Base-by-base conservation (phyloP, 2,329 filamentous ascomycete species). In the Xylaria sp. region DNA sequence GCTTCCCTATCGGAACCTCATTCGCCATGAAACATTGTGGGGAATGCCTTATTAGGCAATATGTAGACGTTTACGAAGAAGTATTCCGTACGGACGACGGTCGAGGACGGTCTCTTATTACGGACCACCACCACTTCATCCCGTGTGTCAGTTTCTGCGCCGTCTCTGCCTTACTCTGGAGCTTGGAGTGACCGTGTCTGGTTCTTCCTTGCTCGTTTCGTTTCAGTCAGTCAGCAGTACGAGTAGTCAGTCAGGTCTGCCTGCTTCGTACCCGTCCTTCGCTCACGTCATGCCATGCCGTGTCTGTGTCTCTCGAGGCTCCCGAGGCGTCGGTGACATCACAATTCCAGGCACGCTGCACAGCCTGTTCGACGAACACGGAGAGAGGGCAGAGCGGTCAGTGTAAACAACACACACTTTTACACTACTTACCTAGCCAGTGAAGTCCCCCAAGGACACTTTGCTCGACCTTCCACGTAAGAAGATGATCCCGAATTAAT, bases 321-420 rank as follows among this genome's bases (percentile, higher is more conserved):
- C 37, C 23, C 6, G 52, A 37, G 47, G 7, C 44, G 39, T 54
- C 52, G 18, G 54, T 63, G 61, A 63, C 61, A 63, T 63, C 61
- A 62, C 59, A 49, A 55, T 46, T 46, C 23, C 23, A 23, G 23
- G 23, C 42, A 46, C 13, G n/a, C 30, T 57, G 35, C 46, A 61
- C 52, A 50, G 47, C 51, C 42, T 37, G 19, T 48, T 60, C 16
- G 34, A 18, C 19, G 23, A 13, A 18, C 30, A 57, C 18, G 37
- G 19, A 23, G 23, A 23, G 23, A 23, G 23, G 23, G 23, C 23
- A 23, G 4, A 52, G 53, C 52, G 19, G 44, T 59, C 47, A 51
- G 46, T 47, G 46, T 46, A 48, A 59, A 48, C 52, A 57, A 30
- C 51, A 37, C 35, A 50, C 42, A 42, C 42, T 16, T 19, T 23